Conservation (phyloP, 1,139 yeast species). For the Insectozyma bohioensis region DNA sequence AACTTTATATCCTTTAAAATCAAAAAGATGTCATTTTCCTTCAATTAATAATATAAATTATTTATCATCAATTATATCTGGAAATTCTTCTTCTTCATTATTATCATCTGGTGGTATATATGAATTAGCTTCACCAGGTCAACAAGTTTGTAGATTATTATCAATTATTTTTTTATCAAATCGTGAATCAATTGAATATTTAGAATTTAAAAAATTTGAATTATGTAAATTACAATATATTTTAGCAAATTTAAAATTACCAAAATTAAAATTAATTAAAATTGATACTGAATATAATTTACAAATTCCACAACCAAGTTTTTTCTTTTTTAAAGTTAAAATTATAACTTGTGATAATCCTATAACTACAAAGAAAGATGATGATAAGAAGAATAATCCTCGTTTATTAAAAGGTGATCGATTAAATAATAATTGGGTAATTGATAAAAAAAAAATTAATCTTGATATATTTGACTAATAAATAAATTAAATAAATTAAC, state of each 20-base stretch:
- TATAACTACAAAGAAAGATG: too few relatives aligned
- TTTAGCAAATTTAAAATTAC: constrained; percentile 3
- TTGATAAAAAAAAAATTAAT: not conserved
- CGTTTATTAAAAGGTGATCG: constrained; percentile 1
- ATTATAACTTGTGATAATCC: not conserved
- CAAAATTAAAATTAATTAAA: constrained; percentile 4
- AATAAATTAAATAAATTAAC: not conserved
- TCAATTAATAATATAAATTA: not conserved
- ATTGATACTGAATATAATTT: constrained; percentile 1
- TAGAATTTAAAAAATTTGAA: constrained; percentile 3
- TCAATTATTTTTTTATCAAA: constrained; percentile 4
- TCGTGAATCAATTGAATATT: constrained; percentile 6
- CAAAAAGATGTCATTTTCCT: constrained; percentile 6
- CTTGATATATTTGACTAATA: not conserved
- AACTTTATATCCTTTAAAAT: constrained; percentile 4
- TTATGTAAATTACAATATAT: constrained; percentile 5
- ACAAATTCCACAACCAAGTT: constrained; percentile 3
- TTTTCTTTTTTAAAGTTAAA: constrained; percentile 1
- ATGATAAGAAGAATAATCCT: not conserved
- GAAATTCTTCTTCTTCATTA: too few relatives aligned
- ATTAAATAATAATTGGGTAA: constrained; percentile 2
- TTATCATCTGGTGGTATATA: not conserved
- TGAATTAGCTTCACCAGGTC: constrained; percentile 5
- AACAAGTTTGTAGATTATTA: constrained; percentile 5
- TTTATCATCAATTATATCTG: too few relatives aligned